Evolutionary conservation across 805 yeast genomes (phyloP).

Genomic region (Saturnispora dispora): DNA sequence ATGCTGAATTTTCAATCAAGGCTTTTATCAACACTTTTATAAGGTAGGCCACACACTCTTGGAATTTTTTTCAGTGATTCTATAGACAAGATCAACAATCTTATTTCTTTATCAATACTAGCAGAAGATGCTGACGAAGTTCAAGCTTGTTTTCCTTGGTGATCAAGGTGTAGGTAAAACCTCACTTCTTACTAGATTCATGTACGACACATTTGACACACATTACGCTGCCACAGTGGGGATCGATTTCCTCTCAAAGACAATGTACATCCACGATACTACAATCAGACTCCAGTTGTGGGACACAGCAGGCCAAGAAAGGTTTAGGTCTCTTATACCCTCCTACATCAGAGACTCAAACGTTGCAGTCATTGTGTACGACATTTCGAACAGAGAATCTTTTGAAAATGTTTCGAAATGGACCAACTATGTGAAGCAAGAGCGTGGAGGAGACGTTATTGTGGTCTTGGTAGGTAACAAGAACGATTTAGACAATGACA

Average conservation of each 20-base stretch:
- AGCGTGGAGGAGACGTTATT: constrained; percentile 83
- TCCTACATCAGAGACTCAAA: constrained; percentile 92
- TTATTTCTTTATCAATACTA: background rate
- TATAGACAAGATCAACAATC: background rate
- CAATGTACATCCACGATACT: constrained; percentile 92
- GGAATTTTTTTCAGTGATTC: background rate
- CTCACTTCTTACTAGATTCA: constrained; percentile 89
- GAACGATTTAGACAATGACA: constrained; percentile 71
- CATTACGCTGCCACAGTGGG: constrained; percentile 97
- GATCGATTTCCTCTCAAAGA: constrained; percentile 84
- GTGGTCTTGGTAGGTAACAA: constrained; percentile 90
- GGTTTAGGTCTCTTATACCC: constrained; percentile 91
- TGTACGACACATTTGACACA: constrained; percentile 96
- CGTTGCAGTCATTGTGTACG: constrained; percentile 96
- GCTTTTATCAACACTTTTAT: background rate
- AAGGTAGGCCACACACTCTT: background rate
- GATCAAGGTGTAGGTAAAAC: constrained; percentile 97
- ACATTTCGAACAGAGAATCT: constrained; percentile 77
- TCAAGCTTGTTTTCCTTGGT: constrained; percentile 92
- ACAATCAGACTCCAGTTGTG: constrained; percentile 91
- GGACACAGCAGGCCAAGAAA: constrained; percentile 98
- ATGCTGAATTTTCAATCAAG: too few relatives aligned
- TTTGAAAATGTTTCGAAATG: constrained; percentile 81
- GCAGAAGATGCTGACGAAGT: constrained; percentile 42
- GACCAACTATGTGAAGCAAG: constrained; percentile 91